A percentile compares a stretch with the other conserved stretches of the same genome.
phyloP scores from a whole-genome alignment of 1,284 basidiomycete species.

The Tremellales sp. region DNA sequence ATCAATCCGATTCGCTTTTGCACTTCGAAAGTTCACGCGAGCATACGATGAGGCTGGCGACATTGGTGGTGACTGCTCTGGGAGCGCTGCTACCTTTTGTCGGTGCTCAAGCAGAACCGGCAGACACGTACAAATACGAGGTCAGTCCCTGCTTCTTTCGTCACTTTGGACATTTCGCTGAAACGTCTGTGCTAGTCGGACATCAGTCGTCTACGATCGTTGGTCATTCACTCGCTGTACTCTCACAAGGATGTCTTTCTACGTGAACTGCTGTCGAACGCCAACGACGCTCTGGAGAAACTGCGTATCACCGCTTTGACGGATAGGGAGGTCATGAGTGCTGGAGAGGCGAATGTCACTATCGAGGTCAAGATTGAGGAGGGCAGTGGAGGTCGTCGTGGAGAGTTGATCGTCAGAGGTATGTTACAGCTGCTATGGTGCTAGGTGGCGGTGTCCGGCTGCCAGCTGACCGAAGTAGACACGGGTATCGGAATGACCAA shows the following conservation, averaged over 20 bases:
- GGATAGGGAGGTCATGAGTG: constrained; percentile 62
- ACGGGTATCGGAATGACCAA: constrained; percentile 91
- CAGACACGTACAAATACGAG: constrained; percentile 60
- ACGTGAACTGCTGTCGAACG: constrained; percentile 87
- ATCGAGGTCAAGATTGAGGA: constrained; percentile 68
- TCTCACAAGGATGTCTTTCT: constrained; percentile 78
- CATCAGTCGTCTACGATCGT: constrained; percentile 80
- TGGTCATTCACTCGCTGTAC: constrained; percentile 69
- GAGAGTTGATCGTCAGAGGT: constrained; percentile 74
- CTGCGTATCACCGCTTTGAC: constrained; percentile 76
- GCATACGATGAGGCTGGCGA: not conserved
- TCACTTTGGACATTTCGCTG: no score
- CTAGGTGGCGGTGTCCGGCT: no score
- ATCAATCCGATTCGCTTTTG: not conserved
- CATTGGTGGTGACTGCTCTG: not conserved
- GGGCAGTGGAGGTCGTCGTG: constrained; percentile 57
- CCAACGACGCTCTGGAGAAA: constrained; percentile 93
- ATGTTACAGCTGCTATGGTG: constrained; percentile 17
- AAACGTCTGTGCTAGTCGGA: constrained; percentile 81
- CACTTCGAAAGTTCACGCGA: not conserved
- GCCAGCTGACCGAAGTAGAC: constrained; percentile 56
- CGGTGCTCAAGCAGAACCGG: constrained; percentile 61
- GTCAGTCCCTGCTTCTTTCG: constrained; percentile 49
- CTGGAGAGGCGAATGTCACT: constrained; percentile 71
- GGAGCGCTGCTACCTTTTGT: constrained; percentile 27